Conservation (phyloP, 2,329 filamentous ascomycete species). For the Fusarium domesticum region DNA sequence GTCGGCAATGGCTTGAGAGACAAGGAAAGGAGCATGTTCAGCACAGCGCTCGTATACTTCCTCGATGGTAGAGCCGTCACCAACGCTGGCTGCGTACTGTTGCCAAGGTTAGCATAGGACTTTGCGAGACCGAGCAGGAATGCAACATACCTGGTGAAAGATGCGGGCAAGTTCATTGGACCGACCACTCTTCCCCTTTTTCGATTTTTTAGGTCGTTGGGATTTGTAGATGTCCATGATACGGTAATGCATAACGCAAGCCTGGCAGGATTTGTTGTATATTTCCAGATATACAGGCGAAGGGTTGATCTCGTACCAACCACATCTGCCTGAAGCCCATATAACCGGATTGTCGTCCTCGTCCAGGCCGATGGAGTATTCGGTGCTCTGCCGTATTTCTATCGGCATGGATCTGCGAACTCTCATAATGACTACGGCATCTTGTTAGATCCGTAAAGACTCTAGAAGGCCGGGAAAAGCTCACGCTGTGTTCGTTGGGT, state of each 20-base stretch:
- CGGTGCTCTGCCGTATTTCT: conserved; percentile 49
- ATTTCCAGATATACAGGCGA: conserved; percentile 53
- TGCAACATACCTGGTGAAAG: conserved; percentile 33
- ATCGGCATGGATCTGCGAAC: conserved; percentile 39
- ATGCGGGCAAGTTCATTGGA: conserved; percentile 30
- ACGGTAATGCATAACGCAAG: conserved; percentile 61
- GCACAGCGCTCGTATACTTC: conserved; percentile 48
- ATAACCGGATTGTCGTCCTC: conserved; percentile 53
- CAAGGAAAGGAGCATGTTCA: conserved; percentile 50
- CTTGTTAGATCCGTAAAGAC: conserved; percentile 11
- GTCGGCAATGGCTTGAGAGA: conserved; percentile 49
- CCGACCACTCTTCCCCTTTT: conserved; percentile 30
- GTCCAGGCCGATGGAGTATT: conserved; percentile 53
- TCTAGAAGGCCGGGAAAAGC: conserved; percentile 18
- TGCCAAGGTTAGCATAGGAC: conserved; percentile 2
- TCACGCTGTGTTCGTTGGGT: conserved; percentile 36
- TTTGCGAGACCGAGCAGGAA: neutral
- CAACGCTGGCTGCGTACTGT: conserved; percentile 50
- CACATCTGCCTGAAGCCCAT: conserved; percentile 58
- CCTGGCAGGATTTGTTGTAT: conserved; percentile 60
- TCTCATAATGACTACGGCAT: conserved; percentile 33
- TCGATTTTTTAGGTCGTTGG: conserved; percentile 31
- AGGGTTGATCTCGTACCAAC: conserved; percentile 67
- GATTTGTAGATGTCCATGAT: conserved; percentile 54
- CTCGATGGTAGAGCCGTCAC: conserved; percentile 50